Evolutionary conservation across 1,284 basidiomycete genomes (phyloP).

Genomic region (Ganoderma boninense): DNA sequence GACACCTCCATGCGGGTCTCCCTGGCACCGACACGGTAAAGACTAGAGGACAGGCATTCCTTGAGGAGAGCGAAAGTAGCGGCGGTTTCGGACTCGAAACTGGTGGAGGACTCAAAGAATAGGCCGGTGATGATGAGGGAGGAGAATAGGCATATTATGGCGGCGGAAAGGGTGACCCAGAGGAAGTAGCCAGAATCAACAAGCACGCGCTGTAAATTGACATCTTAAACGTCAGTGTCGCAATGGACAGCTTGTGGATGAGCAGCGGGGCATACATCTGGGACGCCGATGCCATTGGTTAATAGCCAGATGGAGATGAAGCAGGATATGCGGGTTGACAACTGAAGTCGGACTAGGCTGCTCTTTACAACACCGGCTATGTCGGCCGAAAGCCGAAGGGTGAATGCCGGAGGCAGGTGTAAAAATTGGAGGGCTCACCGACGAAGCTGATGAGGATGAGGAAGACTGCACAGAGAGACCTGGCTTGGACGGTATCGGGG

Average conservation of each 20-base stretch:
- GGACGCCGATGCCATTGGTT: constrained; percentile 46
- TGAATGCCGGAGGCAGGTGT: not conserved
- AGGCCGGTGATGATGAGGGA: constrained; percentile 50
- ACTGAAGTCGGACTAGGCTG: constrained; percentile 53
- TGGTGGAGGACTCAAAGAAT: constrained; percentile 52
- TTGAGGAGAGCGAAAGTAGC: constrained; percentile 47
- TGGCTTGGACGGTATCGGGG: constrained; percentile 40
- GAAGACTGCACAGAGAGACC: constrained; percentile 50
- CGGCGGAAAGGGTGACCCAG: constrained; percentile 53
- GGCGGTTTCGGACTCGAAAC: constrained; percentile 52
- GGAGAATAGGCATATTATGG: constrained; percentile 49
- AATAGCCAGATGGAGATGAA: constrained; percentile 58
- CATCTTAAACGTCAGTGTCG: not conserved
- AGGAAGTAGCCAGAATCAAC: constrained; percentile 46
- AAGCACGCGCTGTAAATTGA: constrained; percentile 41
- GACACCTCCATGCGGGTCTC: constrained; percentile 30
- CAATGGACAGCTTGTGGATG: no score
- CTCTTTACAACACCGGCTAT: constrained; percentile 56
- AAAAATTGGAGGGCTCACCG: constrained; percentile 42
- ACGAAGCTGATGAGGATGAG: constrained; percentile 51
- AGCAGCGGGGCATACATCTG: constrained; percentile 37
- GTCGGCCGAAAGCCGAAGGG: not conserved
- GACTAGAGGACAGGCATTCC: constrained; percentile 45
- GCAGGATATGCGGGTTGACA: constrained; percentile 55
- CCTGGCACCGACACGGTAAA: constrained; percentile 39